Conservation (phyloP, 305 asterid species). For the Plantago coronopus region DNA sequence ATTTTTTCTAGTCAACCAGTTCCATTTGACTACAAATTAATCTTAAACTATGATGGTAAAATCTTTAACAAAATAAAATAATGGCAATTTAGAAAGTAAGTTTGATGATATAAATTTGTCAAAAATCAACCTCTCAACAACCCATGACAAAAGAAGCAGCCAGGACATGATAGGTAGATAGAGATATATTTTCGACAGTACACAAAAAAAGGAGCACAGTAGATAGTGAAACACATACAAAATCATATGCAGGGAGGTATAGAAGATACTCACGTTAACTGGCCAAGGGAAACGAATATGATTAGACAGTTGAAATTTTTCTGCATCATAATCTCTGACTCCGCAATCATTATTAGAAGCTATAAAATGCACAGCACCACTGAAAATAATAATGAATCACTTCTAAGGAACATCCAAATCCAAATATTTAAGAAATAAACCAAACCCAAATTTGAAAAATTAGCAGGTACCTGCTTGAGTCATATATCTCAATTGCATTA, state of each 20-base stretch:
- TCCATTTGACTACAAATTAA: no score
- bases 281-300: slow-evolving; percentile 81
- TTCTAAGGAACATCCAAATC: slow-evolving; percentile 23
- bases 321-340: slow-evolving; percentile 87
- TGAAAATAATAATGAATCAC: slow-evolving; percentile 32
- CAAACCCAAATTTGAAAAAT: slow-evolving; percentile 4
- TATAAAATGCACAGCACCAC: slow-evolving; percentile 83
- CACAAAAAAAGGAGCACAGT: neutral
- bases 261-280: slow-evolving; percentile 64
- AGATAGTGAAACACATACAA: neutral
- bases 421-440: neutral
- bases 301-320: slow-evolving; percentile 62
- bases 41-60: no score
- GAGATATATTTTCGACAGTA: no score
- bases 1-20: no score
- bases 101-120: no score
- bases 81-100: no score
- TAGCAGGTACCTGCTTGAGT: slow-evolving; percentile 55
- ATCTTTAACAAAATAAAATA: no score
- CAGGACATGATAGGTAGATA: no score
- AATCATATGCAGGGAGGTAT: neutral
- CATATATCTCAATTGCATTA: slow-evolving; percentile 84
- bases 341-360: slow-evolving; percentile 87
- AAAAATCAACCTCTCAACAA: no score
- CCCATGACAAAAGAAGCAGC: no score